These are phyloP conservation scores for Oryza punctata DNA, from an alignment of 176 grass and related monocot genomes.

Conservation along the genomic window DNA sequence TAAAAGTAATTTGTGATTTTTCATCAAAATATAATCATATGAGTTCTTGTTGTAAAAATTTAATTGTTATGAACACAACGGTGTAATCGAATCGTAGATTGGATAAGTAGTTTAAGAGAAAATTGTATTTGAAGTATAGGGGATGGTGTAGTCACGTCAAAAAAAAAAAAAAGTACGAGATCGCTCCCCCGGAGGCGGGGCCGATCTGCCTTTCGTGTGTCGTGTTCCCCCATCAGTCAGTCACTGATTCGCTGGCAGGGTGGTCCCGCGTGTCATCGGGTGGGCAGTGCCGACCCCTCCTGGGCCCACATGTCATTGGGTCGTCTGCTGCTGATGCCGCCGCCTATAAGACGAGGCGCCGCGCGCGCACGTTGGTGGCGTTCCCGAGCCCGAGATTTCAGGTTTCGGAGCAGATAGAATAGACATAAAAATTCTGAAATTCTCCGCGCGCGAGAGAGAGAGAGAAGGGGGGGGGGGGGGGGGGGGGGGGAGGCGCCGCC, in stretches of 20 bases:
- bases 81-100: too few species aligned
- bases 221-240: too few species aligned
- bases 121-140: too few species aligned
- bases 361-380: constrained; percentile 26
- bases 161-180: too few species aligned
- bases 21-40: too few species aligned
- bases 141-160: too few species aligned
- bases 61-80: too few species aligned
- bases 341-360: neutral
- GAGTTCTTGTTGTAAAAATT: too few species aligned
- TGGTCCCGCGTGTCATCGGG: neutral
- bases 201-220: too few species aligned
- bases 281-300: neutral
- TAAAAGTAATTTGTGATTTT: too few species aligned
- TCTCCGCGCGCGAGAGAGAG: neutral
- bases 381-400: constrained; percentile 16
- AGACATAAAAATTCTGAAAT: neutral
- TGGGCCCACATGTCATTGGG: neutral
- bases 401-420: neutral
- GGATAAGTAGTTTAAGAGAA: too few species aligned
- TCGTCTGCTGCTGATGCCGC: neutral
- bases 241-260: neutral
- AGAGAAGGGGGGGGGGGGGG: neutral
- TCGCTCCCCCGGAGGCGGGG: too few species aligned
- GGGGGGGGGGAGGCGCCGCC: neutral